A percentile compares a stretch with the other conserved stretches of the same genome.
These are phyloP conservation scores for Exsudoporus frostii DNA, from an alignment of 768 basidiomycete genomes.

Conservation along the genomic window DNA sequence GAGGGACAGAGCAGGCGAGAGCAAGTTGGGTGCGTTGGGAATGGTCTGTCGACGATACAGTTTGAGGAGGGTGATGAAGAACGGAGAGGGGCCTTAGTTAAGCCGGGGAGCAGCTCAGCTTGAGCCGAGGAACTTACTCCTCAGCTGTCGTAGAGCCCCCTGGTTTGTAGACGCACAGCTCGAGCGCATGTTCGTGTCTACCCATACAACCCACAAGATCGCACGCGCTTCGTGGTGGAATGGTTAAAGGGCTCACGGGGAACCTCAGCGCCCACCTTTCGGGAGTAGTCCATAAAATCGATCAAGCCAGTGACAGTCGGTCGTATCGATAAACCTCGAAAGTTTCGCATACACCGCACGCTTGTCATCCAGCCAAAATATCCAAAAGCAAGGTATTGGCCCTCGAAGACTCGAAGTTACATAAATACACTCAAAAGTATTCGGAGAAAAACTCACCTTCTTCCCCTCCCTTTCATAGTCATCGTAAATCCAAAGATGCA, in stretches of 20 bases:
- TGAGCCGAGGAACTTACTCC: slow-evolving; percentile 58
- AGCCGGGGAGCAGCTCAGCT: too few relatives aligned
- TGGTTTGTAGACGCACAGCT: slow-evolving; percentile 88
- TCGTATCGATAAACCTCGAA: slow-evolving; percentile 69
- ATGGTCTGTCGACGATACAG: slow-evolving; percentile 80
- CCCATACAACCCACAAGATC: slow-evolving; percentile 85
- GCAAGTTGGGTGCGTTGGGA: slow-evolving; percentile 49
- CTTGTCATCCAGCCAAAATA: slow-evolving; percentile 29
- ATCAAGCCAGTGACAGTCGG: slow-evolving; percentile 69
- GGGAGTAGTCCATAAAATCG: slow-evolving; percentile 79
- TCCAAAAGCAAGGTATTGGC: not conserved
- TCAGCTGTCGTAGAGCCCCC: slow-evolving; percentile 86
- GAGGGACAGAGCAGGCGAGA: slow-evolving; percentile 82
- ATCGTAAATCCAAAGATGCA: slow-evolving; percentile 76
- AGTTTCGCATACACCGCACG: slow-evolving; percentile 63
- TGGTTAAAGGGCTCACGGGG: not conserved
- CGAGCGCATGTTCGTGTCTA: slow-evolving; percentile 91
- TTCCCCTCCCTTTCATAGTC: slow-evolving; percentile 55
- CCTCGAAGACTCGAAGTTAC: too few relatives aligned
- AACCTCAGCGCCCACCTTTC: slow-evolving; percentile 58
- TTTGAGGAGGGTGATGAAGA: slow-evolving; percentile 83
- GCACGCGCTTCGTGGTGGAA: slow-evolving; percentile 77
- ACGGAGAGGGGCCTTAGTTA: slow-evolving; percentile 49
- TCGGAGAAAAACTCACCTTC: slow-evolving; percentile 42
- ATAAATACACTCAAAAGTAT: too few relatives aligned